Evolutionary conservation across 2,329 filamentous ascomycete species (phyloP), one percentile per base, ranked within the genome.

Genomic region (Teratosphaeria gauchensis): DNA sequence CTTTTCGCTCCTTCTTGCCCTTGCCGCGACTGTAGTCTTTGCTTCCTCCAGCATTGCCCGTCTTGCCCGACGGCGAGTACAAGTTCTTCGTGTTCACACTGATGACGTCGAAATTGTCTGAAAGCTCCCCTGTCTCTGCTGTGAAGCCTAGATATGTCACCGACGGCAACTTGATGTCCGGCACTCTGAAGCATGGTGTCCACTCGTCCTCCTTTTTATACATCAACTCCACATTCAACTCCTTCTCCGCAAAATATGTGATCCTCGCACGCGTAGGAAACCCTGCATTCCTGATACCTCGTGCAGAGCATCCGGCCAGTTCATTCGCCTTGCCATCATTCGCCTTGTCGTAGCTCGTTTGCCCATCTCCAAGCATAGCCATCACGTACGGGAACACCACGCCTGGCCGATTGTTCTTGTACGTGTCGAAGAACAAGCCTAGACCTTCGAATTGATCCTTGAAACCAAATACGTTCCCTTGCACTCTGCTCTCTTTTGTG

Each of bases 391-490:
- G 94, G 76, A 99, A 99, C 53, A 96, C 89, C 51, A 90, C 88
- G 51, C 94, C 94, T 0, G 94, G 92, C 14, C 94, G 86, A 79
- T 96, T 96, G 80, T 99, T 99, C 85, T 99, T 99, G 82, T 99
- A 99, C 52, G 94, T 99, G 73, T 99, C 94, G 77, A 99, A 84
- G 79, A 96, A 97, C 74, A 99, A 82, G 57, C 91, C 94, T 53
- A 99, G 82, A 4, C 94, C 94, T 74, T 99, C 92, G 68, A 97
- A 99, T 64, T 84, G 84, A 76, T 99, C 92, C 32, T 82, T 80
- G 65, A 86, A 87, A 55, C 94, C 94, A 74, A 99, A 99, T 42
- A 99, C 92, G 11, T 85, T 82, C 16, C 94, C 94, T 60, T 80
- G 76, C 67, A 86, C 82, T 33, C 84, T 92, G 64, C 94, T 89